phyloP scores from a whole-genome alignment of 1,284 basidiomycete genomes.

The Filobasidium uniguttulatum region DNA sequence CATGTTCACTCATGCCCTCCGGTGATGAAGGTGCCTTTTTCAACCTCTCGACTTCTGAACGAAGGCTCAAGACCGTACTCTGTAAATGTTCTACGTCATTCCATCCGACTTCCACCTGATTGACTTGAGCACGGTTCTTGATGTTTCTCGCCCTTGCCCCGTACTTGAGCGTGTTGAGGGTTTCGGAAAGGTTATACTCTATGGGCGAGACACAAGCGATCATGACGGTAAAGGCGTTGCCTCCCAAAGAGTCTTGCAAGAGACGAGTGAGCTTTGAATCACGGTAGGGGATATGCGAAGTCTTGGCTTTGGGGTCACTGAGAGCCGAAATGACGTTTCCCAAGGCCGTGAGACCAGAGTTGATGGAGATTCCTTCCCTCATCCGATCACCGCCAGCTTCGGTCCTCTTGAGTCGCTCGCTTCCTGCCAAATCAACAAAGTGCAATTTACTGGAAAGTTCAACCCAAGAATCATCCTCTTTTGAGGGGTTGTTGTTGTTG shows the following conservation, averaged over 20 bases:
- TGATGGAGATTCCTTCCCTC: constrained; percentile 95
- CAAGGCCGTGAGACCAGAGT: constrained; percentile 86
- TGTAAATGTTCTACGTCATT: constrained; percentile 96
- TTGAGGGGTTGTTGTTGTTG: too few species aligned
- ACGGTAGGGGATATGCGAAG: constrained; percentile 65
- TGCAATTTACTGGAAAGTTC: constrained; percentile 93
- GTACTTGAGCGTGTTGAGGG: constrained; percentile 94
- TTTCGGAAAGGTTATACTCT: constrained; percentile 90
- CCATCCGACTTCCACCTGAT: constrained; percentile 94
- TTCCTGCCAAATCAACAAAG: constrained; percentile 94
- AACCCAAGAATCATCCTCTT: constrained; percentile 55
- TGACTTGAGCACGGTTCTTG: constrained; percentile 83
- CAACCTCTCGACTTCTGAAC: constrained; percentile 66
- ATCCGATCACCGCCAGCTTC: constrained; percentile 86
- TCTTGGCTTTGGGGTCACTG: constrained; percentile 59
- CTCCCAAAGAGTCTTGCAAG: constrained; percentile 93
- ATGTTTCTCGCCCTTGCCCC: constrained; percentile 95
- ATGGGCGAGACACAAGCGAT: constrained; percentile 88
- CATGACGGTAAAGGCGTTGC: constrained; percentile 96
- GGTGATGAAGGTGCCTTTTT: constrained; percentile 43
- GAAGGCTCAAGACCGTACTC: constrained; percentile 61
- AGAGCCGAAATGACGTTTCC: constrained; percentile 98
- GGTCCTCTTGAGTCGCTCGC: constrained; percentile 88
- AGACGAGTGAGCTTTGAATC: constrained; percentile 70
- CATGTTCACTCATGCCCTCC: not conserved